These are phyloP conservation scores for Gentiana straminea DNA, from an alignment of 257 asterid species.

Conservation along the genomic window DNA sequence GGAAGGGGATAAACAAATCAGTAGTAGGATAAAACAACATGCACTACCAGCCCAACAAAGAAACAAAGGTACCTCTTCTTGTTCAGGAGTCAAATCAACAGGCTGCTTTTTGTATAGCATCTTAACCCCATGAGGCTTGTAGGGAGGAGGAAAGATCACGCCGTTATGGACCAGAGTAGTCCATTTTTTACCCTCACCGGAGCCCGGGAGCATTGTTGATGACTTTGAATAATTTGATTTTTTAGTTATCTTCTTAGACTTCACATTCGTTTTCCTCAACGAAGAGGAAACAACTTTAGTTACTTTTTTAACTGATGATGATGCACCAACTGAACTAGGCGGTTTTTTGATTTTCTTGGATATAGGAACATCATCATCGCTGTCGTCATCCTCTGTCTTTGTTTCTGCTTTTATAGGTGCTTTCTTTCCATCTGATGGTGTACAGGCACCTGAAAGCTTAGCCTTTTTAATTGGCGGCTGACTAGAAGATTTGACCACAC, in stretches of 20 bases:
- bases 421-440: conserved; percentile 26
- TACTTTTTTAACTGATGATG: conserved; percentile 28
- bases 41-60: conserved; percentile 1
- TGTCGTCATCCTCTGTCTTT: conserved; percentile 39
- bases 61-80: conserved; percentile 71
- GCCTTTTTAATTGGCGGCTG: conserved; percentile 49
- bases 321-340: conserved; percentile 34
- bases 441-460: conserved; percentile 44
- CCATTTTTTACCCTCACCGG: conserved; percentile 99
- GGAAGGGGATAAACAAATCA: not conserved
- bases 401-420: conserved; percentile 41
- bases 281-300: conserved; percentile 31
- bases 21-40: not conserved
- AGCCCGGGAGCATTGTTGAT: conserved; percentile 70
- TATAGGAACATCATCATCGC: conserved; percentile 63
- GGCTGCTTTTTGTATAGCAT: conserved; percentile 89
- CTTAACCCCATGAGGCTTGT: conserved; percentile 90
- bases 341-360: conserved; percentile 56
- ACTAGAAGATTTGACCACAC: conserved; percentile 35
- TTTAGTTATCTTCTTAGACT: conserved; percentile 45
- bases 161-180: conserved; percentile 88
- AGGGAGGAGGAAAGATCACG: conserved; percentile 91
- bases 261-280: conserved; percentile 33
- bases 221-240: conserved; percentile 59
- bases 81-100: conserved; percentile 67